These are phyloP conservation scores for Senna siamea DNA, from an alignment of 306 rosid species.

Conservation along the genomic window DNA sequence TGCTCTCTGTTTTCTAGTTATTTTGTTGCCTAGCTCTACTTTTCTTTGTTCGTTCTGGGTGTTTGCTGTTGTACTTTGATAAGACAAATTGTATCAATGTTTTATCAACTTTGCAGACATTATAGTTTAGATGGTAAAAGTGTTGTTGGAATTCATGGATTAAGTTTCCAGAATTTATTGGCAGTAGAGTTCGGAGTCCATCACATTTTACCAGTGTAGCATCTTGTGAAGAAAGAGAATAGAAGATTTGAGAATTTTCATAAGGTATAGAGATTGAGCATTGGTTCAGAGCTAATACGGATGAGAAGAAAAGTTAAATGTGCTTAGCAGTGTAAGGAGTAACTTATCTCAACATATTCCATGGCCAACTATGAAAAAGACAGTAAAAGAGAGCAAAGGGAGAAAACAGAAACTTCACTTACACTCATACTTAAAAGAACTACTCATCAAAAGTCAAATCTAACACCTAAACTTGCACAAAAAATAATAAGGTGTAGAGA, in stretches of 20 bases:
- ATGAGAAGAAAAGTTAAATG: constrained; percentile 4
- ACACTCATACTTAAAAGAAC: not conserved
- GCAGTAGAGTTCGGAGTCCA: not conserved
- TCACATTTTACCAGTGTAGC: not conserved
- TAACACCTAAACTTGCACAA: not conserved
- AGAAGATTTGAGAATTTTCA: not conserved
- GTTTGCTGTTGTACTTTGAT: no score
- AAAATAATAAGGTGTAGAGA: not conserved
- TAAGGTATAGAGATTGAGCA: not conserved
- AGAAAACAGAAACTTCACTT: constrained; percentile 1
- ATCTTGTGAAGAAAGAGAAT: not conserved
- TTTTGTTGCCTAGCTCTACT: no score
- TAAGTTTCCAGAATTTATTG: not conserved
- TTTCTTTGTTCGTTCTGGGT: no score
- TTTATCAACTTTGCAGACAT: not conserved
- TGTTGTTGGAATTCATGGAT: not conserved
- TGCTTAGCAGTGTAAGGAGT: not conserved
- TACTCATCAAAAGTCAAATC: constrained; percentile 11
- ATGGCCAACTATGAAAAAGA: not conserved
- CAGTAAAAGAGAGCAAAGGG: not conserved
- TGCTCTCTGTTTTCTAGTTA: no score
- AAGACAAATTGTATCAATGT: no score
- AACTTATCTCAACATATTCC: constrained; percentile 18
- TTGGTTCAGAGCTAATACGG: not conserved
- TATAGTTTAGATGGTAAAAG: not conserved